phyloP scores from a whole-genome alignment of 306 rosid genomes.

The Quercus rubra region DNA sequence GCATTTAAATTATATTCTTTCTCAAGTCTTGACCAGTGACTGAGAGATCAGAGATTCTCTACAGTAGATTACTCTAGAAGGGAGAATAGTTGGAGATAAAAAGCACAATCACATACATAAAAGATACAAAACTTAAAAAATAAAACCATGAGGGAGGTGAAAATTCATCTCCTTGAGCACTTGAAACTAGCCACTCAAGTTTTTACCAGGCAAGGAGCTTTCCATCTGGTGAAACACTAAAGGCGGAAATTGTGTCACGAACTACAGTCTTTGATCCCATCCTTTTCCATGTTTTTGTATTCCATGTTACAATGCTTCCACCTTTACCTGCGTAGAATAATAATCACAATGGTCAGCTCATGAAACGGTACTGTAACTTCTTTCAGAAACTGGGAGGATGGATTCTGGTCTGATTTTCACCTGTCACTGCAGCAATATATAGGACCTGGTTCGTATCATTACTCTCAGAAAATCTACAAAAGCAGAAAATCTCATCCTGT shows the following conservation, averaged over 20 bases:
- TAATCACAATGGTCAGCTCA: slow-evolving; percentile 20
- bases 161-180: background rate
- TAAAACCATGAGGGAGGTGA: background rate
- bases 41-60: background rate
- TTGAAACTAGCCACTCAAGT: slow-evolving; percentile 5
- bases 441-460: slow-evolving; percentile 46
- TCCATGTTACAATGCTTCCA: slow-evolving; percentile 81
- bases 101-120: background rate
- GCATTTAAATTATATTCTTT: background rate
- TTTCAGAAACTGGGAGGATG: background rate
- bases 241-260: slow-evolving; percentile 62
- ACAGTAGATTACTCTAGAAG: background rate
- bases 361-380: background rate
- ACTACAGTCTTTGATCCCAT: slow-evolving; percentile 52
- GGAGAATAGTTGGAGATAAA: background rate
- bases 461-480: slow-evolving; percentile 73
- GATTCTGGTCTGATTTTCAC: slow-evolving; percentile 32
- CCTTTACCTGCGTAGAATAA: slow-evolving; percentile 47
- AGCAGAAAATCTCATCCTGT: slow-evolving; percentile 72
- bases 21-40: background rate
- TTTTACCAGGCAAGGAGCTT: slow-evolving; percentile 82
- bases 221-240: slow-evolving; percentile 84
- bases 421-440: slow-evolving; percentile 55
- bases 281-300: slow-evolving; percentile 75
- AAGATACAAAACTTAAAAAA: background rate